Base-by-base conservation (phyloP, 805 yeast genomes). In the Cyberlindnera meyerae region DNA sequence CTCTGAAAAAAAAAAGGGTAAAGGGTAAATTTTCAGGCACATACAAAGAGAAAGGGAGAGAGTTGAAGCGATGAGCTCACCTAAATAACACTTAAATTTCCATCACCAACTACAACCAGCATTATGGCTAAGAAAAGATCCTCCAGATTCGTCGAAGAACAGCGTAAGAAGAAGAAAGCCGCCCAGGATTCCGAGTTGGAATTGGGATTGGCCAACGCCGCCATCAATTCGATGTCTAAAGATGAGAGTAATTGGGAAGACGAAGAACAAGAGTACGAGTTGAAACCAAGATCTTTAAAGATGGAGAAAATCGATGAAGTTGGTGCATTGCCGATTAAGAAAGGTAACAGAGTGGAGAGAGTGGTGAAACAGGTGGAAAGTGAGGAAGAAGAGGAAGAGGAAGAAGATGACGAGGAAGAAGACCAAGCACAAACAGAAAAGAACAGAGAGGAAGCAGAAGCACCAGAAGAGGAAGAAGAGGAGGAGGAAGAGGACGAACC, bases 251-350 rank as follows among this genome's bases (percentile, higher is more conserved):
- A 44, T 39, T 77, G 80, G 82, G 86, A 79, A n/a, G 72, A 81
- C 39, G 80, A 74, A 40, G 94, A 85, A 50, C 84, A 79, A 51
- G 89, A 77, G 37, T 88, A 86, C 50, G 97, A 89, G 55, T 60
- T 68, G 46, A 62, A 56, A 38, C 95, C 96, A 2, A 72, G 97
- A 57, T 51, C 58, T 3, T 60, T 77, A 45, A 61, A 65, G 11
- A 62, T 61, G 9, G 70, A 66, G 9, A 70, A 66, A 6, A 66
- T 64, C 5, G 68, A 65, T 4, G 63, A 54, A 15, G 69, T 72
- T 5, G 96, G 84, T 54, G 80, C 82, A 9, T 68, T 90, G 37
- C 97, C 97, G 1, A 84, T 89, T 36, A 83, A 82, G 51, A 68
- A 70, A 12, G 85, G 77, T 44, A 96, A 96, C 37, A 71, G 66